Evolutionary conservation across 2,329 filamentous ascomycete genomes (phyloP).

Genomic region (Claviceps sp.): DNA sequence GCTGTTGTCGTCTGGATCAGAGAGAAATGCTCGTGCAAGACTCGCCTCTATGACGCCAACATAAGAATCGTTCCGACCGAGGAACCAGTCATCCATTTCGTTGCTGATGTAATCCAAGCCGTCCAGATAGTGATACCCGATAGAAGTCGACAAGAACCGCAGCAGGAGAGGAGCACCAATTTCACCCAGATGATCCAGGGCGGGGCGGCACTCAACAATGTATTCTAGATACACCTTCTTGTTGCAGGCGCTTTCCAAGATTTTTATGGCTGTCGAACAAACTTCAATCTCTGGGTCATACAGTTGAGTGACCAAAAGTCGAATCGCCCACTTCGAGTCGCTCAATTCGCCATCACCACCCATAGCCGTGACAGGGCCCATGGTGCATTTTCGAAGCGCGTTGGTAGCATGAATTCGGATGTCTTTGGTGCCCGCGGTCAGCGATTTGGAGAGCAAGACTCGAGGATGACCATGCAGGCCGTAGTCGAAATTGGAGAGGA

Average conservation of each 20-base stretch:
- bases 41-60: conserved; percentile 93
- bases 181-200: conserved; percentile 87
- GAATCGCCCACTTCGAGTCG: conserved; percentile 90
- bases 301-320: conserved; percentile 90
- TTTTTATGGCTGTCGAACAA: conserved; percentile 91
- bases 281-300: conserved; percentile 97
- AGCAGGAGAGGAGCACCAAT: conserved; percentile 88
- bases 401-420: conserved; percentile 86
- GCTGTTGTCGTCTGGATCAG: conserved; percentile 44
- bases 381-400: conserved; percentile 75
- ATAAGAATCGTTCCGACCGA: conserved; percentile 93
- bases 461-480: conserved; percentile 76
- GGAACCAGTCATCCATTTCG: conserved; percentile 99
- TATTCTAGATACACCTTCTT: conserved; percentile 83
- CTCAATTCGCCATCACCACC: conserved; percentile 29
- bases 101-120: conserved; percentile 97
- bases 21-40: conserved; percentile 70
- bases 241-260: conserved; percentile 94
- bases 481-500: conserved; percentile 89
- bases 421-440: conserved; percentile 82
- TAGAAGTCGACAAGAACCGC: conserved; percentile 87
- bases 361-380: conserved; percentile 26
- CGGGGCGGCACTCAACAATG: conserved; percentile 89
- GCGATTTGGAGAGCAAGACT: conserved; percentile 82
- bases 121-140: conserved; percentile 94